Percentiles rank a stretch among this genome's conserved stretches.
Conservation (phyloP, 2,329 filamentous ascomycete species). For the Aspergillus sp. region DNA sequence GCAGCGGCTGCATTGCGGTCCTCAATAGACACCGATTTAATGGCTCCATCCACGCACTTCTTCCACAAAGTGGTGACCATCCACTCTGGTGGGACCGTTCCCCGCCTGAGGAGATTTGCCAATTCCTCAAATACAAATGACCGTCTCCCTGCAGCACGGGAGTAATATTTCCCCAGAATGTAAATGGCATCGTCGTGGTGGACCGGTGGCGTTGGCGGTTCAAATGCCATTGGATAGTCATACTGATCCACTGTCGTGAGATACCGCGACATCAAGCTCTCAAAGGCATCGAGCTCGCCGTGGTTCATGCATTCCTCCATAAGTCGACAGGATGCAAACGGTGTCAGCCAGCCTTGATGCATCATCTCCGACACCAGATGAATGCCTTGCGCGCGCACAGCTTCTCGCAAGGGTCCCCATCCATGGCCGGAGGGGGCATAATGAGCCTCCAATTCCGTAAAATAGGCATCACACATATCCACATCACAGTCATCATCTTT, state of each 20-base stretch:
- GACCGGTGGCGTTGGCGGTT: constrained; percentile 15
- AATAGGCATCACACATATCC: constrained; percentile 43
- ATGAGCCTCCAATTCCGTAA: constrained; percentile 40
- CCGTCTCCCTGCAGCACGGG: constrained; percentile 14
- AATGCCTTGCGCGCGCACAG: constrained; percentile 42
- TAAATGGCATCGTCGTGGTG: constrained; percentile 28
- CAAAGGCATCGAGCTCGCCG: constrained; percentile 36
- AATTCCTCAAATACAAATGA: constrained; percentile 36
- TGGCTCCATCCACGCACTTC: constrained; percentile 34
- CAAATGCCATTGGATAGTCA: constrained; percentile 28
- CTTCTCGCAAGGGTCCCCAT: constrained; percentile 42
- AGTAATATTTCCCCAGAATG: constrained; percentile 32
- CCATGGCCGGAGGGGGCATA: constrained; percentile 36
- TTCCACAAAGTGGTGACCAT: constrained; percentile 41
- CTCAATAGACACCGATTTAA: constrained; percentile 35
- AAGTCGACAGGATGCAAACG: constrained; percentile 30
- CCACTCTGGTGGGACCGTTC: constrained; percentile 38
- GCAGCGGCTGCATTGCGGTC: constrained; percentile 33
- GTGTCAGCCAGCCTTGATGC: constrained; percentile 34
- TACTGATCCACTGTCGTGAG: constrained; percentile 27
- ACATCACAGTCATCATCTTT: constrained; percentile 32
- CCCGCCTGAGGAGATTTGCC: constrained; percentile 32
- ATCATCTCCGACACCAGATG: constrained; percentile 38
- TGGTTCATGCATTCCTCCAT: constrained; percentile 32
- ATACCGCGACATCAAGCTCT: constrained; percentile 32